Percentiles rank a stretch among this genome's conserved stretches.
These are phyloP conservation scores for Xerocomellus chrysenteron DNA, from an alignment of 768 basidiomycete species.

Conservation along the genomic window DNA sequence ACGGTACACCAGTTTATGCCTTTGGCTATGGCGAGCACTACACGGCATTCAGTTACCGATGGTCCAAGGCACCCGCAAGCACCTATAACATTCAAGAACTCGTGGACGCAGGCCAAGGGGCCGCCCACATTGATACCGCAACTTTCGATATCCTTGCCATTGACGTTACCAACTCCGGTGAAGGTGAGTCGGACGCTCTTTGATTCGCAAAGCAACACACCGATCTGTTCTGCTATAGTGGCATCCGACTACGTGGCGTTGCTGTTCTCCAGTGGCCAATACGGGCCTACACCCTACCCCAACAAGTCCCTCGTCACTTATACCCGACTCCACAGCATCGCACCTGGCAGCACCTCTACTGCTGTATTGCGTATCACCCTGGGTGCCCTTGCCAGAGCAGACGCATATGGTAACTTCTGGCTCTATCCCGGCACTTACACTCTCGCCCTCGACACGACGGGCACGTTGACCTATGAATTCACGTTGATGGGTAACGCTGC, in stretches of 20 bases:
- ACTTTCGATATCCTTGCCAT: constrained; percentile 50
- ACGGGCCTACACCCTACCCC: constrained; percentile 50
- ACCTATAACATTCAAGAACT: constrained; percentile 44
- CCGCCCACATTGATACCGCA: constrained; percentile 40
- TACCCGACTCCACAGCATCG: constrained; percentile 39
- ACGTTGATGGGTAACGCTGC: constrained; percentile 41
- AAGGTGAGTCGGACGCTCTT: constrained; percentile 1
- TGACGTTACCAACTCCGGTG: constrained; percentile 48
- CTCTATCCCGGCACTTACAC: constrained; percentile 45
- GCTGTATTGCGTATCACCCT: constrained; percentile 45
- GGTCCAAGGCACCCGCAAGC: constrained; percentile 35
- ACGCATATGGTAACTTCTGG: constrained; percentile 44
- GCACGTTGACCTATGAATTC: constrained; percentile 41
- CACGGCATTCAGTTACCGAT: constrained; percentile 47
- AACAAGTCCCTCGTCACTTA: constrained; percentile 54
- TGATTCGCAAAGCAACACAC: neutral
- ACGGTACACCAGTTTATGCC: constrained; percentile 48
- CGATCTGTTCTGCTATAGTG: constrained; percentile 9
- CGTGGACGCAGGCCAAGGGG: constrained; percentile 24
- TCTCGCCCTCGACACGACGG: constrained; percentile 42
- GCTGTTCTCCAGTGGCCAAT: constrained; percentile 47
- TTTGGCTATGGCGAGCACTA: constrained; percentile 57
- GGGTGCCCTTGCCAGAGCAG: constrained; percentile 49
- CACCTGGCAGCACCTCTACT: constrained; percentile 26
- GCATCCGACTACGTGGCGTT: constrained; percentile 57